Evolutionary conservation across 2,329 filamentous ascomycete species (phyloP).

Genomic region (Colletotrichum orchidophilum): DNA sequence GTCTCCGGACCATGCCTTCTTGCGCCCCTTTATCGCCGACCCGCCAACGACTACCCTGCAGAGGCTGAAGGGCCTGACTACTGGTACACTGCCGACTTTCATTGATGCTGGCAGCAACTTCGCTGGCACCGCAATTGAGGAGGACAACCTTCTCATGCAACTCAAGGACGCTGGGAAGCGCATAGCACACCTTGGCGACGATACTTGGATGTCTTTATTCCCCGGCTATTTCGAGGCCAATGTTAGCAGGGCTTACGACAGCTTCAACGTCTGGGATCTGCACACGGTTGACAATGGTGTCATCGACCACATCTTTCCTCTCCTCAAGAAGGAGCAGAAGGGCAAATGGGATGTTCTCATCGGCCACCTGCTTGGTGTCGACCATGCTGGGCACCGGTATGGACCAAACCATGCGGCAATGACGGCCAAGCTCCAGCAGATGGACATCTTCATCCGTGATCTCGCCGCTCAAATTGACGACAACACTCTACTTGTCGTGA

Average conservation of each 20-base stretch:
- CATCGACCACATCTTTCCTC: slow-evolving; percentile 86
- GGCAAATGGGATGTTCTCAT: slow-evolving; percentile 92
- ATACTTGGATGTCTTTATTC: slow-evolving; percentile 95
- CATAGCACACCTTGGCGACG: slow-evolving; percentile 94
- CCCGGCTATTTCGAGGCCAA: slow-evolving; percentile 91
- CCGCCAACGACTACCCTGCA: slow-evolving; percentile 95
- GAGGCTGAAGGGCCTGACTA: slow-evolving; percentile 91
- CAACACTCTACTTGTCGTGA: slow-evolving; percentile 87
- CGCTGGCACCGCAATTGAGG: slow-evolving; percentile 92
- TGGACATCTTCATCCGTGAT: slow-evolving; percentile 82
- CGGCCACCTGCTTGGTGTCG: slow-evolving; percentile 92
- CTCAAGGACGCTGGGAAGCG: slow-evolving; percentile 72
- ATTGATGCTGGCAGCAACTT: slow-evolving; percentile 95
- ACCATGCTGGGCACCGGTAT: slow-evolving; percentile 96
- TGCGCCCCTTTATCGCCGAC: slow-evolving; percentile 96
- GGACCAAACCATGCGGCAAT: slow-evolving; percentile 93
- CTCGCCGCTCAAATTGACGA: slow-evolving; percentile 81
- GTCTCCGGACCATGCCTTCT: slow-evolving; percentile 83
- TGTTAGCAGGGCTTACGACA: slow-evolving; percentile 90
- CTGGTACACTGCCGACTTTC: slow-evolving; percentile 93
- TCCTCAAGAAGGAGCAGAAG: slow-evolving; percentile 72
- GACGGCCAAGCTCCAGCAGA: slow-evolving; percentile 89
- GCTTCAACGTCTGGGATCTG: slow-evolving; percentile 97
- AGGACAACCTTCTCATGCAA: slow-evolving; percentile 82
- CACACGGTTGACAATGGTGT: slow-evolving; percentile 98